These are phyloP conservation scores for Canavalia ensiformis DNA, from an alignment of 306 rosid species.

Conservation along the genomic window DNA sequence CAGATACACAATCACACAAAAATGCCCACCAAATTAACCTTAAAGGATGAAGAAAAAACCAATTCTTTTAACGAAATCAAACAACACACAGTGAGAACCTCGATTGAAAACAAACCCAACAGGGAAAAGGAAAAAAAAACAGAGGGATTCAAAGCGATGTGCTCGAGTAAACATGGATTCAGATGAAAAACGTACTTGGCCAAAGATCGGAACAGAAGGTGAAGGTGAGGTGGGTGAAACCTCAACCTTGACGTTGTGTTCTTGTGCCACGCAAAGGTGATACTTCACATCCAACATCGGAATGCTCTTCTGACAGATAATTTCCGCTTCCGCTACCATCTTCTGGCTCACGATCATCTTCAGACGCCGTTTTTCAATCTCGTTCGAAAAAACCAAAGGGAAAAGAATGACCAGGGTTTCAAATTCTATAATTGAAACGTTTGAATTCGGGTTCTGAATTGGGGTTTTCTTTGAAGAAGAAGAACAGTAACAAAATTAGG, in stretches of 20 bases:
- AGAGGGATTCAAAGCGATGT: conserved; percentile 47
- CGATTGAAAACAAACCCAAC: conserved; percentile 35
- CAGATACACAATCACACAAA: neutral
- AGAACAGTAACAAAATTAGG: conserved; percentile 47
- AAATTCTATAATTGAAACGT: conserved; percentile 15
- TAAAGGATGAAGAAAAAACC: neutral
- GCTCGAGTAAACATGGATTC: conserved; percentile 38
- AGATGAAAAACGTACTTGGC: conserved; percentile 54
- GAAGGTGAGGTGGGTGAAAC: conserved; percentile 59
- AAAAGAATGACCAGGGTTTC: conserved; percentile 10
- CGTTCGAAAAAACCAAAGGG: neutral
- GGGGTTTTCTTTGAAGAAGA: conserved; percentile 20
- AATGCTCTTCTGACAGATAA: conserved; percentile 65
- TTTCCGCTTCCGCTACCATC: conserved; percentile 74
- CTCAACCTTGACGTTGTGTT: conserved; percentile 63
- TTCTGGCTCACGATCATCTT: conserved; percentile 66
- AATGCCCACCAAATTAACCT: neutral
- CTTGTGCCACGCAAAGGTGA: conserved; percentile 68
- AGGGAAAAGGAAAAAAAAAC: neutral
- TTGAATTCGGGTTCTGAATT: conserved; percentile 1
- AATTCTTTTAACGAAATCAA: conserved; percentile 23
- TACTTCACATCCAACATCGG: conserved; percentile 74
- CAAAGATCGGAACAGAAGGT: conserved; percentile 64
- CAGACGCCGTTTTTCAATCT: conserved; percentile 20
- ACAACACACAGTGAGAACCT: neutral